Percentiles rank a stretch among this genome's conserved stretches.
Evolutionary conservation across 495 filamentous ascomycete species (phyloP).

Genomic region (Penicillium ochrochloron): DNA sequence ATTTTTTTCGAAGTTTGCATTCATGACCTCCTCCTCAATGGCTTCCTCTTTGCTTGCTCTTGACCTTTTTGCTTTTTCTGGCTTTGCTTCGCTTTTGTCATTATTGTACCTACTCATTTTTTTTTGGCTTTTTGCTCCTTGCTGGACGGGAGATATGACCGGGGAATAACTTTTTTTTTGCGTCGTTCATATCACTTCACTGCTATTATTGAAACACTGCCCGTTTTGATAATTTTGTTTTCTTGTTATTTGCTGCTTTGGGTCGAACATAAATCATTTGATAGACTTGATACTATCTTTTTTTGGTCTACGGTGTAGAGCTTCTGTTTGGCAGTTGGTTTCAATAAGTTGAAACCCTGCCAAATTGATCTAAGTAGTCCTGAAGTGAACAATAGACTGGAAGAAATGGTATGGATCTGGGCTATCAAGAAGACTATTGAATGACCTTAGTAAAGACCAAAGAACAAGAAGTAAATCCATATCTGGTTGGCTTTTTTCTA

Average conservation of each 20-base stretch:
- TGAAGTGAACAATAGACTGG: neutral
- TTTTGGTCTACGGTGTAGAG: neutral
- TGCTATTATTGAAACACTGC: neutral
- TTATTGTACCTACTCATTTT: neutral
- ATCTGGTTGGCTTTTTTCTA: too few relatives aligned
- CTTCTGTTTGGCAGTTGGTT: too few relatives aligned
- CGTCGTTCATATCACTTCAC: neutral
- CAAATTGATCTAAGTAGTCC: neutral
- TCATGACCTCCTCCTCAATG: conserved; percentile 2
- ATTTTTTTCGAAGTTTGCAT: conserved; percentile 4
- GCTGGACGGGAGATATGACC: conserved; percentile 6
- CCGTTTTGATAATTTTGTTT: neutral
- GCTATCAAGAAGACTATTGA: neutral
- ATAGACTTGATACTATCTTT: conserved; percentile 10
- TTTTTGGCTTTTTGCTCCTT: conserved; percentile 7
- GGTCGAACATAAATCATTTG: conserved; percentile 4
- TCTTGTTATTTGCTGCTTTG: neutral
- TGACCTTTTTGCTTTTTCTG: neutral
- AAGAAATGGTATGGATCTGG: neutral
- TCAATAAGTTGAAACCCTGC: too few relatives aligned
- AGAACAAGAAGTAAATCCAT: too few relatives aligned
- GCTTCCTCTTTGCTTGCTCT: neutral
- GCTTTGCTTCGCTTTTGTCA: neutral
- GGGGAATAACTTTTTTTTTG: neutral
- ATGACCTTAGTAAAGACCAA: too few relatives aligned